Evolutionary conservation across 139 green algal genomes (phyloP), one percentile per base, ranked within the genome.

Genomic region (Pycnococcus provasolii): DNA sequence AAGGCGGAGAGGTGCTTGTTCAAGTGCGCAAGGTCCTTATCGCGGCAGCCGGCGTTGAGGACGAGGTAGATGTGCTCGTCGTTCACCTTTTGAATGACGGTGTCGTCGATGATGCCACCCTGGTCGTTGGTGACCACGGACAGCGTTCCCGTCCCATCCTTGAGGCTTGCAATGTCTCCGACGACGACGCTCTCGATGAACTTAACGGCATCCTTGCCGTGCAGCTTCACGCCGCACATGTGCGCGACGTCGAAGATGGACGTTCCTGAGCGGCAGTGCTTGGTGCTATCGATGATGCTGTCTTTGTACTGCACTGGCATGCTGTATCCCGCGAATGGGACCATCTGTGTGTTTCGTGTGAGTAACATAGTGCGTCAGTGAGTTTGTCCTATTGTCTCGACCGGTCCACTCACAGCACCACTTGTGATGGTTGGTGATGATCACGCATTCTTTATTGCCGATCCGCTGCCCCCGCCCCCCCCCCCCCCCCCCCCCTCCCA

Each of bases 291-390:
- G 78, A 99, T 96, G 70, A 99, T 96, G 60, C 66, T 86, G 76
- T 97, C 88, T 70, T 92, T 91, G 83, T 99, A 99, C 71, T 99
- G 93, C 62, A 98, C 94, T 4, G 93, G 93, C 93, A 99, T 97
- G 6, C 85, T 87, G 84, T 88, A 97, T 46, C 93, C 93, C 7
- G 90, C 91, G 77, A 98, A 99, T 2, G 87, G 86, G 15, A 97
- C 92, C 91, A 26, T 26, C 26, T 26, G 26, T 26, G 26, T 26
- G 26, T 95, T 96, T 72, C 95, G 6, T 59, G 62, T 47, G 46
- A 11, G 51, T 45, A 42, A 72, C 13, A 60, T 58, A 26, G 37
- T 43, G 55, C 3, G 4, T 67, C 4, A 73, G 7, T 63, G 50
- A 43, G 43, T 8, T 11, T 39, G 45, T 15, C 37, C 8, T 4